Evolutionary conservation across 2,329 filamentous ascomycete genomes (phyloP).

Genomic region (Penicillium sp.): DNA sequence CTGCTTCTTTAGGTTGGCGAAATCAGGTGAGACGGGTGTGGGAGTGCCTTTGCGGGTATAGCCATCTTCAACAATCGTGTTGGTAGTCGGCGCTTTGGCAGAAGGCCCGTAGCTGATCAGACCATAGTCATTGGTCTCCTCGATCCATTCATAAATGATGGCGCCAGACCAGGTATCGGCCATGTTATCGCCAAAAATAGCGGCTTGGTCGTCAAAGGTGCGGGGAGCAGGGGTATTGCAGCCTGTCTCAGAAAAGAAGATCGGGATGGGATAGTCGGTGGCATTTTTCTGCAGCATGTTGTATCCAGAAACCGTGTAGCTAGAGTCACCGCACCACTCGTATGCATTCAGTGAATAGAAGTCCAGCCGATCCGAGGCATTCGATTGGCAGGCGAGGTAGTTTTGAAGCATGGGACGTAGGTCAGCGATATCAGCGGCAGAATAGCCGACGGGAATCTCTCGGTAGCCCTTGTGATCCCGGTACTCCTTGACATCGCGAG

Average conservation of each 20-base stretch:
- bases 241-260: constrained; percentile 88
- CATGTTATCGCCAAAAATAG: constrained; percentile 79
- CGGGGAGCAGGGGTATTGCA: constrained; percentile 64
- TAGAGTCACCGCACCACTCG: constrained; percentile 69
- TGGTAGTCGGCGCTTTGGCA: constrained; percentile 58
- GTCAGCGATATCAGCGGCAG: constrained; percentile 79
- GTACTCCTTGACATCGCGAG: constrained; percentile 82
- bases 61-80: constrained; percentile 65
- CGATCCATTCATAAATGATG: constrained; percentile 89
- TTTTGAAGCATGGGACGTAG: constrained; percentile 68
- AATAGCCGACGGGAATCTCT: constrained; percentile 83
- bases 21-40: constrained; percentile 74
- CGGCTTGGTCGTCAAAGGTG: constrained; percentile 65
- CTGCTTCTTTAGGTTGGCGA: constrained; percentile 73
- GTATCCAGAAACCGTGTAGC: constrained; percentile 71
- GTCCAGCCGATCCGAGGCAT: constrained; percentile 70
- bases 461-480: constrained; percentile 76
- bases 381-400: constrained; percentile 78
- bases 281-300: constrained; percentile 68
- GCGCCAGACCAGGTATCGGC: constrained; percentile 70
- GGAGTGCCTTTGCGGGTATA: constrained; percentile 74
- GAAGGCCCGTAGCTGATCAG: constrained; percentile 73
- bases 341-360: constrained; percentile 89
- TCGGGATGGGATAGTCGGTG: constrained; percentile 75
- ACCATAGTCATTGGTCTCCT: constrained; percentile 82